Evolutionary conservation across 768 basidiomycete genomes (phyloP).

Genomic region (Lentinula detonsa): DNA sequence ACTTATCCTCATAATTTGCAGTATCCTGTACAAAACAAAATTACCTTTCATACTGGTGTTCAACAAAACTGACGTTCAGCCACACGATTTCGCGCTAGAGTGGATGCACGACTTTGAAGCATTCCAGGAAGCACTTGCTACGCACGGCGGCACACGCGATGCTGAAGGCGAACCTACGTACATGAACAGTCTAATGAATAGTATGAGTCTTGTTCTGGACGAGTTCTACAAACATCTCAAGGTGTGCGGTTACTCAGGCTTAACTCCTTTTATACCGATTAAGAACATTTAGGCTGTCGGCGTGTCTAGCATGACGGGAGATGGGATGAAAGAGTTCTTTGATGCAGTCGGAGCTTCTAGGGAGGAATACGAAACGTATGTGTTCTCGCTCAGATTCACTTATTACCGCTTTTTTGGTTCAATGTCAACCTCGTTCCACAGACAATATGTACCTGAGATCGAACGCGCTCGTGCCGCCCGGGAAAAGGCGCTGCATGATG

Average conservation of each 20-base stretch:
- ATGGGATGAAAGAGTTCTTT: conserved; percentile 88
- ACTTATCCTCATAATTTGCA: conserved; percentile 21
- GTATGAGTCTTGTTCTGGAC: conserved; percentile 96
- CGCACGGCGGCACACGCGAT: conserved; percentile 60
- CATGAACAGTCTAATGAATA: conserved; percentile 98
- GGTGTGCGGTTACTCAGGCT: conserved; percentile 34
- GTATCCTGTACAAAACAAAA: conserved; percentile 97
- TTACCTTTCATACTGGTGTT: conserved; percentile 96
- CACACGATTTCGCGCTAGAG: conserved; percentile 87
- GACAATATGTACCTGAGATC: conserved; percentile 91
- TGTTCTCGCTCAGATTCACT: conserved; percentile 2
- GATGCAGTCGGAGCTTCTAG: conserved; percentile 84
- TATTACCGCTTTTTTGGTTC: conserved; percentile 1
- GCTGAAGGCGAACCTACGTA: conserved; percentile 91
- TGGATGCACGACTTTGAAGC: conserved; percentile 99
- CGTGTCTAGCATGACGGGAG: conserved; percentile 94
- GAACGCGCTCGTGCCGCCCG: conserved; percentile 59
- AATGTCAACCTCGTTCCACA: conserved; percentile 21
- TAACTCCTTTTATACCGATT: background rate
- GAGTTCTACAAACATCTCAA: conserved; percentile 97
- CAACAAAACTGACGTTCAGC: conserved; percentile 94
- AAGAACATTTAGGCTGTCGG: conserved; percentile 68
- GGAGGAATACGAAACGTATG: conserved; percentile 84
- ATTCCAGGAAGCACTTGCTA: conserved; percentile 83
- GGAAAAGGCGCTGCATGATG: conserved; percentile 56